Conservation (phyloP, 1,139 yeast genomes). For the Diutina ranongensis region DNA sequence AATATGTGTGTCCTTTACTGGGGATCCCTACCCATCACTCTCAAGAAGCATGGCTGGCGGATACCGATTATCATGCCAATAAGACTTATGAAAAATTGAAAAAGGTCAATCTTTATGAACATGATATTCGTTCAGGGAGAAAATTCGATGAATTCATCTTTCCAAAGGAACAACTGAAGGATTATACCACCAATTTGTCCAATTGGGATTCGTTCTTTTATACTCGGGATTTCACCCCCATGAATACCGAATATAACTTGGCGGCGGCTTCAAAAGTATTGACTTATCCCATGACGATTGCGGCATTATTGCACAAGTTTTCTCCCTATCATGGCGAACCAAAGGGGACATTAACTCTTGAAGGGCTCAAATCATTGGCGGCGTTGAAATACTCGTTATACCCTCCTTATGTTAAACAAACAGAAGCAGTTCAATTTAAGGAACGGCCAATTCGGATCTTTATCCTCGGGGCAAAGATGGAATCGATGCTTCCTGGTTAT, state of each 20-base stretch:
- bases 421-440: conserved; percentile 34
- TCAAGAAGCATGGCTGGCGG: conserved; percentile 79
- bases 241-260: conserved; percentile 93
- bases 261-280: conserved; percentile 93
- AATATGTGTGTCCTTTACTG: conserved; percentile 81
- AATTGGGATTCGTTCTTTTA: conserved; percentile 92
- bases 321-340: conserved; percentile 78
- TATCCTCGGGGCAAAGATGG: conserved; percentile 85
- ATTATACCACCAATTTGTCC: conserved; percentile 64
- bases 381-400: conserved; percentile 84
- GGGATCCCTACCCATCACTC: conserved; percentile 97
- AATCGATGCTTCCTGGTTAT: conserved; percentile 86
- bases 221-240: conserved; percentile 85
- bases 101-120: conserved; percentile 87
- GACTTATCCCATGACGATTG: conserved; percentile 87
- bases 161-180: conserved; percentile 72
- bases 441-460: conserved; percentile 87
- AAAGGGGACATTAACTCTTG: conserved; percentile 79
- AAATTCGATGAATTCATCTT: conserved; percentile 91
- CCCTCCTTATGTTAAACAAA: conserved; percentile 49
- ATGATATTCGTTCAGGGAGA: conserved; percentile 87
- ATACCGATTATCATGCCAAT: conserved; percentile 56
- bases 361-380: conserved; percentile 85
- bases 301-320: conserved; percentile 67
- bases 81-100: conserved; percentile 63